Evolutionary conservation across 2,329 filamentous ascomycete genomes (phyloP), one percentile per base, ranked within the genome.

Genomic region (Fusarium dlaminii): DNA sequence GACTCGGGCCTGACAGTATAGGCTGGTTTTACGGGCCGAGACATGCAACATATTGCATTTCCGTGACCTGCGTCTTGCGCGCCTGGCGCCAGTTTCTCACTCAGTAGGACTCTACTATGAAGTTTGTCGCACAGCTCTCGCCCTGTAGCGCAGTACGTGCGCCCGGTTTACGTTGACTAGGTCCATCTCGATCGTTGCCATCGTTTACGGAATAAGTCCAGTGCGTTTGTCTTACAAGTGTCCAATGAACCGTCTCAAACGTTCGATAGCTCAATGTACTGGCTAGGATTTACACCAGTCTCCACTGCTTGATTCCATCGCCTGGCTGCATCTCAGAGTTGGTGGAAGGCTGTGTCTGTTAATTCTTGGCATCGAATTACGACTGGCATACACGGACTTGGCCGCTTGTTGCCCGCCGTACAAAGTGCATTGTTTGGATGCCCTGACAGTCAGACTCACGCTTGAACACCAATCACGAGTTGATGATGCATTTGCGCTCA

Each of bases 231-330:
- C 55, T 48, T 37, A 67, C 32, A 60, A 56, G 54, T 40, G 37
- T 63, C 75, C 73, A 78, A 73, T 72, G 54, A 75, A 73, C 74
- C 72, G 72, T 75, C 68, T 52, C 57, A 63, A 57, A 76, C 72
- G 66, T 60, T 52, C 55, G 54, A 62, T 74, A 70, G 66, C 43
- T 66, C 18, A 39, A 51, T 37, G 52, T 56, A n/a, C 37, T 27
- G 24, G 30, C 62, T 40, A 70, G 71, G 71, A 62, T 66, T 42
- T 51, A 68, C 66, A 58, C 66, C 55, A 66, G 62, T 63, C 51
- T 52, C 73, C 75, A 70, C 71, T 69, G 60, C 70, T 73, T 57
- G 62, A 73, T 68, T 76, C 63, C 68, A 56, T 75, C 56, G 58
- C 48, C 52, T 52, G 24, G 49, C 51, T 37, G 49, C 59, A 58